phyloP scores from a whole-genome alignment of 1,139 yeast species.

The Candida sp. region DNA sequence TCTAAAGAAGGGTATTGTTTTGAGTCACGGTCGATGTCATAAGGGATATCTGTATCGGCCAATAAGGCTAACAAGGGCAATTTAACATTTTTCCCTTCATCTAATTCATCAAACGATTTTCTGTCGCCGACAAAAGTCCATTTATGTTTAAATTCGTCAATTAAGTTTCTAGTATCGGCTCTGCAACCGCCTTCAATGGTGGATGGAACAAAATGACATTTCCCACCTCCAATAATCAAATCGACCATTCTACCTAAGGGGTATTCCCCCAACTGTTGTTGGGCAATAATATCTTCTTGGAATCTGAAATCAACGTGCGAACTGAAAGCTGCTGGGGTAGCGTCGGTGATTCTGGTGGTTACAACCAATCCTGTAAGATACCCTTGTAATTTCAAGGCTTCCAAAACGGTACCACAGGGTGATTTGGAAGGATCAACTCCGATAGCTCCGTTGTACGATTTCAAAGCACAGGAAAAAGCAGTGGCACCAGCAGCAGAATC shows the following conservation, averaged over 20 bases:
- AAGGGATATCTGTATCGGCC: constrained; percentile 74
- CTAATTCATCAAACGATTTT: constrained; percentile 47
- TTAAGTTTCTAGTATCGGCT: constrained; percentile 58
- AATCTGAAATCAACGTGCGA: constrained; percentile 70
- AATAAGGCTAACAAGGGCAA: constrained; percentile 73
- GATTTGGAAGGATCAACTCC: constrained; percentile 59
- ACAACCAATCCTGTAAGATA: constrained; percentile 83
- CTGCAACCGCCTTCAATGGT: constrained; percentile 56
- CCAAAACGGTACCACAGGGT: constrained; percentile 82
- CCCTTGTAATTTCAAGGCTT: constrained; percentile 77
- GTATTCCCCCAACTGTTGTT: constrained; percentile 76
- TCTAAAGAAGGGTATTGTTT: constrained; percentile 65
- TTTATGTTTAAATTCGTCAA: constrained; percentile 50
- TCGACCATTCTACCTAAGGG: constrained; percentile 79
- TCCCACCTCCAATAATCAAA: constrained; percentile 85
- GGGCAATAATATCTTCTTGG: constrained; percentile 82
- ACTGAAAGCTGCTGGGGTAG: constrained; percentile 88
- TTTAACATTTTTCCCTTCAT: constrained; percentile 55
- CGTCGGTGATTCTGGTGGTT: constrained; percentile 68
- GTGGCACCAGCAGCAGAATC: constrained; percentile 97
- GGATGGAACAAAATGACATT: constrained; percentile 65
- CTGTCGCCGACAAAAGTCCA: constrained; percentile 68
- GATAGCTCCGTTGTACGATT: constrained; percentile 82
- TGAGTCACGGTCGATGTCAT: constrained; percentile 68
- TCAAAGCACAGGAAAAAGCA: constrained; percentile 77